Conservation (phyloP, 2,329 filamentous ascomycete genomes). For the Decorospora gaudefroyi region DNA sequence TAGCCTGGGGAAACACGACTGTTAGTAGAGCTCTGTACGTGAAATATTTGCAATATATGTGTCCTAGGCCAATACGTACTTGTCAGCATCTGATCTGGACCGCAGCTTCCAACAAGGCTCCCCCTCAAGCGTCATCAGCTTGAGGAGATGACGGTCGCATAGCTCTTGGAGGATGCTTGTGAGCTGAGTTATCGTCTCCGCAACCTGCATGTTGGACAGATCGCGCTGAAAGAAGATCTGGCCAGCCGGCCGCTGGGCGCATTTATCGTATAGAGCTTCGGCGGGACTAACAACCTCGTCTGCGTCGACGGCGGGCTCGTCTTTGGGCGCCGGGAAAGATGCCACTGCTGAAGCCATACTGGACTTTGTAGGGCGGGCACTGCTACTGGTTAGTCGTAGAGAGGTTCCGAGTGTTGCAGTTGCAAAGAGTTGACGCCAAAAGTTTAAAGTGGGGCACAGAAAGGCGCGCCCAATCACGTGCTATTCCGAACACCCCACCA, state of each 20-base stretch:
- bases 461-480: slow-evolving; percentile 1
- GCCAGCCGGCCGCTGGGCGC: slow-evolving; percentile 40
- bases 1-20: slow-evolving; percentile 35
- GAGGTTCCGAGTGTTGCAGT: slow-evolving; percentile 10
- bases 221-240: slow-evolving; percentile 50
- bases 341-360: slow-evolving; percentile 33
- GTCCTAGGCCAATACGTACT: no score
- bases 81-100: slow-evolving; percentile 43
- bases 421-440: slow-evolving; percentile 9
- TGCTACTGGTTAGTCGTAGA: slow-evolving; percentile 30
- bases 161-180: slow-evolving; percentile 41
- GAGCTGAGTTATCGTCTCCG: slow-evolving; percentile 42
- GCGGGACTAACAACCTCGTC: slow-evolving; percentile 26
- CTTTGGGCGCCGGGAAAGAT: slow-evolving; percentile 25
- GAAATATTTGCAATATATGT: no score
- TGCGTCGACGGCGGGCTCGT: slow-evolving; percentile 18
- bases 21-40: slow-evolving; percentile 19
- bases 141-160: slow-evolving; percentile 45
- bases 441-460: slow-evolving; percentile 12
- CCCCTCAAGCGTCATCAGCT: slow-evolving; percentile 44
- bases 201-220: slow-evolving; percentile 45
- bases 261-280: slow-evolving; percentile 48
- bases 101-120: slow-evolving; percentile 47
- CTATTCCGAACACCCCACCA: slow-evolving; percentile 4
- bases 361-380: slow-evolving; percentile 4